Conservation (phyloP, 2,329 filamentous ascomycete species). For the Diaporthe longicolla region DNA sequence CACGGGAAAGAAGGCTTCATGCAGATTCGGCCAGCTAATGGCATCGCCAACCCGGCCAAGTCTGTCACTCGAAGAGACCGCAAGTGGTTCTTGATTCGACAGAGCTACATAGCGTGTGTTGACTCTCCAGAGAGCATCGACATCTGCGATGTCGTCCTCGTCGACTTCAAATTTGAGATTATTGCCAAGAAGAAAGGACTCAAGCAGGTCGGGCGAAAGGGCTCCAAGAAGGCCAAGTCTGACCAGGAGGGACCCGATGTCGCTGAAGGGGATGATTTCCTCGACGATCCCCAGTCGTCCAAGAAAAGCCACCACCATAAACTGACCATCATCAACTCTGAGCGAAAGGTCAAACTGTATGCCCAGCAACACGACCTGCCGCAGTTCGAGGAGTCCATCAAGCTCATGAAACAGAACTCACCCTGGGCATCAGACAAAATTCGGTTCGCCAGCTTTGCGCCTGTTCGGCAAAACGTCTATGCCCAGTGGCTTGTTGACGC, state of each 20-base stretch:
- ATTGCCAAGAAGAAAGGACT: conserved; percentile 75
- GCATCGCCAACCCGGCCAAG: conserved; percentile 83
- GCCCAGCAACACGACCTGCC: conserved; percentile 88
- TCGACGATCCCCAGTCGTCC: conserved; percentile 50
- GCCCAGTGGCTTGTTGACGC: conserved; percentile 98
- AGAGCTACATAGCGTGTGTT: conserved; percentile 98
- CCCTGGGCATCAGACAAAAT: conserved; percentile 83
- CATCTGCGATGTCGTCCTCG: conserved; percentile 98
- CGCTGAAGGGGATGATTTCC: conserved; percentile 49
- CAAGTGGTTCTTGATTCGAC: conserved; percentile 98
- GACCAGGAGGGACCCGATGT: conserved; percentile 37
- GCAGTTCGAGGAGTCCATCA: conserved; percentile 95
- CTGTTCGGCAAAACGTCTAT: conserved; percentile 87
- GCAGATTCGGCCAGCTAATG: conserved; percentile 91
- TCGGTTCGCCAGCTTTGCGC: conserved; percentile 93
- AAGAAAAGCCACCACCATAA: conserved; percentile 77
- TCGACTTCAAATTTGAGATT: conserved; percentile 89
- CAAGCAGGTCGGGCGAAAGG: conserved; percentile 57
- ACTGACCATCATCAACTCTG: conserved; percentile 89
- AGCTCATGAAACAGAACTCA: conserved; percentile 86
- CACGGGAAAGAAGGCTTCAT: conserved; percentile 97
- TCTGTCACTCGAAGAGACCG: conserved; percentile 87
- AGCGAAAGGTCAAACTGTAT: conserved; percentile 91
- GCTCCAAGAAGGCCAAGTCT: conserved; percentile 67
- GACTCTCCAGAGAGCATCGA: conserved; percentile 99